Evolutionary conservation across 2,329 filamentous ascomycete species (phyloP).

Genomic region (Monilinia laxa): DNA sequence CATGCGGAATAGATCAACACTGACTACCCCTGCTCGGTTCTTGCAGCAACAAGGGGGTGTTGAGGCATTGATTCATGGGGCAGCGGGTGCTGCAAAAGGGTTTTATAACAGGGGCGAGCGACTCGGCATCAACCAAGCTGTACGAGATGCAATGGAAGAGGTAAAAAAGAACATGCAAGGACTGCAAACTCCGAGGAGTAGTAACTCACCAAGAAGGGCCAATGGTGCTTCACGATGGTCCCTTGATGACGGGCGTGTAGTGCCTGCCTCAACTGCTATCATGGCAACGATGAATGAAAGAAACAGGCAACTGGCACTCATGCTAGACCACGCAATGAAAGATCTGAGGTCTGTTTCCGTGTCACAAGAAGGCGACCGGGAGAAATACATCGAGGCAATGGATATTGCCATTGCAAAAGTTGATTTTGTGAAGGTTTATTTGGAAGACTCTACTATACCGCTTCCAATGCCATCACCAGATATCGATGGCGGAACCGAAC

Average conservation of each 20-base stretch:
- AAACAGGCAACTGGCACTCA: conserved; percentile 63
- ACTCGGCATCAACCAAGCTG: conserved; percentile 75
- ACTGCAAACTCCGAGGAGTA: conserved; percentile 57
- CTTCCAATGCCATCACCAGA: conserved; percentile 41
- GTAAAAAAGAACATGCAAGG: conserved; percentile 73
- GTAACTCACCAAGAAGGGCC: conserved; percentile 35
- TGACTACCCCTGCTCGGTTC: conserved; percentile 40
- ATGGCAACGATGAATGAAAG: conserved; percentile 59
- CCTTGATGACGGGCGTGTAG: conserved; percentile 36
- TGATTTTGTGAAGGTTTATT: conserved; percentile 62
- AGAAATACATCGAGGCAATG: conserved; percentile 50
- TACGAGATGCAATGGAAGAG: conserved; percentile 79
- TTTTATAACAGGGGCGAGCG: conserved; percentile 72
- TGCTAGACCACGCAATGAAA: conserved; percentile 66
- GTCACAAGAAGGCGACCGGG: conserved; percentile 47
- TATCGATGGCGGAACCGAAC: background rate
- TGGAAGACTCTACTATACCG: conserved; percentile 57
- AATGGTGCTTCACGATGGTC: conserved; percentile 36
- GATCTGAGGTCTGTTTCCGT: conserved; percentile 62
- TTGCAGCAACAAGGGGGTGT: conserved; percentile 56
- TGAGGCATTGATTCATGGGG: conserved; percentile 72
- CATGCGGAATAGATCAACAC: conserved; percentile 35
- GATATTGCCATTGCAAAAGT: conserved; percentile 62
- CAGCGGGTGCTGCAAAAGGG: conserved; percentile 73
- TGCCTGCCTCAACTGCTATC: conserved; percentile 41